These are phyloP conservation scores for Seiridium cupressi DNA, from an alignment of 2,329 filamentous ascomycete species.

Conservation along the genomic window DNA sequence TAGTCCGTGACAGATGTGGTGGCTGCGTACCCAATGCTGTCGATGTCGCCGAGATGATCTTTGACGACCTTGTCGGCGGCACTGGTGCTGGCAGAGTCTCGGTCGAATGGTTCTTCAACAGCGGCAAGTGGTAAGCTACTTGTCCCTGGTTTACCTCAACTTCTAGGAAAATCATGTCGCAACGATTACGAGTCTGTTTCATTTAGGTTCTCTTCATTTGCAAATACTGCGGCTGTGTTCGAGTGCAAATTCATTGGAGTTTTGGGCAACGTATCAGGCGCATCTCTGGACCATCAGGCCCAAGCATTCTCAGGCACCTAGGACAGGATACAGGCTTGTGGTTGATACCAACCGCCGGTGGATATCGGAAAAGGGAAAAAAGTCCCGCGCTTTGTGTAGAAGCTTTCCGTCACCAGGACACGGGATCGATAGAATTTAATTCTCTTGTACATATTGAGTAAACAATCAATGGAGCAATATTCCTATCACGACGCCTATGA, in stretches of 20 bases:
- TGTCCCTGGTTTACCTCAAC: neutral
- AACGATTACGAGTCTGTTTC: conserved; percentile 4
- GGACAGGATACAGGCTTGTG: too few relatives aligned
- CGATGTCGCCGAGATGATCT: conserved; percentile 59
- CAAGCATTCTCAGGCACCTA: neutral
- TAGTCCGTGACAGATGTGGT: conserved; percentile 73
- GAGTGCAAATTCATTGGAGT: neutral
- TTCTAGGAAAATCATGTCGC: neutral
- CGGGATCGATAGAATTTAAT: conserved; percentile 1
- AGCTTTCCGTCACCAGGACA: neutral
- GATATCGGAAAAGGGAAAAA: neutral
- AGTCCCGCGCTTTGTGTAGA: neutral
- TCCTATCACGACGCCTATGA: neutral
- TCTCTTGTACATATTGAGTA: neutral
- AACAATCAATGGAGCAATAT: neutral
- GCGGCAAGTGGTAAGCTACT: conserved; percentile 14
- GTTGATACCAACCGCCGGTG: neutral
- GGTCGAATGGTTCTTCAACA: conserved; percentile 30
- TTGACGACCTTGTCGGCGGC: conserved; percentile 48
- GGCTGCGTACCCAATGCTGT: conserved; percentile 58
- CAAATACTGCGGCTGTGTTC: neutral
- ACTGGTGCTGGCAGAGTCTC: conserved; percentile 34
- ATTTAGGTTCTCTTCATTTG: neutral
- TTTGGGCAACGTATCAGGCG: neutral
- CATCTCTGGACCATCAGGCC: neutral